Conservation (phyloP, 768 basidiomycete genomes). For the Trichaptum fuscoviolaceum region DNA sequence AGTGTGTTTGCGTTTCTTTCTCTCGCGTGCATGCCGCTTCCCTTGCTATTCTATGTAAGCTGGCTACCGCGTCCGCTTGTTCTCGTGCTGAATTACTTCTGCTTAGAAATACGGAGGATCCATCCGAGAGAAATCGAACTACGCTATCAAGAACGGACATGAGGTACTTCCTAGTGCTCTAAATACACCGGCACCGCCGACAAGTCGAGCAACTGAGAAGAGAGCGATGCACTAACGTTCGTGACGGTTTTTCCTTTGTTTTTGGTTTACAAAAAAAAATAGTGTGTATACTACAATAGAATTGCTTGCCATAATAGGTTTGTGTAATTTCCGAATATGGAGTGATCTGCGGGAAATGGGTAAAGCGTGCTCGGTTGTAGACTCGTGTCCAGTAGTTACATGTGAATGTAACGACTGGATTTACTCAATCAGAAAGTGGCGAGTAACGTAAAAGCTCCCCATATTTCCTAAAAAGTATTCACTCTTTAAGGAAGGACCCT, state of each 20-base stretch:
- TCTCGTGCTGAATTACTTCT: slow-evolving; percentile 1
- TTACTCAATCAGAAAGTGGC: no score
- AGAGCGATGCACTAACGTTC: background rate
- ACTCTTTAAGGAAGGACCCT: no score
- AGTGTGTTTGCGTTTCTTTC: slow-evolving; percentile 50
- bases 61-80: slow-evolving; percentile 1
- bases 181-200: background rate
- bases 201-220: background rate
- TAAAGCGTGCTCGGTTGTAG: background rate
- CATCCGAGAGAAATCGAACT: slow-evolving; percentile 41
- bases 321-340: background rate
- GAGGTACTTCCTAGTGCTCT: background rate
- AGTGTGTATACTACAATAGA: background rate
- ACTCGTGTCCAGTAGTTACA: no score
- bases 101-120: slow-evolving; percentile 44
- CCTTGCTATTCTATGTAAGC: slow-evolving; percentile 51
- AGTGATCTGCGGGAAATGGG: background rate
- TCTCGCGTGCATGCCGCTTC: slow-evolving; percentile 48
- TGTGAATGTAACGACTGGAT: no score
- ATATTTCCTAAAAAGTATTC: no score
- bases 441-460: no score
- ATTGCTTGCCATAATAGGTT: background rate
- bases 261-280: background rate
- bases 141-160: slow-evolving; percentile 35
- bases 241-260: background rate